These are phyloP conservation scores for Plantago coronopus DNA, from an alignment of 305 asterid genomes.

Conservation along the genomic window DNA sequence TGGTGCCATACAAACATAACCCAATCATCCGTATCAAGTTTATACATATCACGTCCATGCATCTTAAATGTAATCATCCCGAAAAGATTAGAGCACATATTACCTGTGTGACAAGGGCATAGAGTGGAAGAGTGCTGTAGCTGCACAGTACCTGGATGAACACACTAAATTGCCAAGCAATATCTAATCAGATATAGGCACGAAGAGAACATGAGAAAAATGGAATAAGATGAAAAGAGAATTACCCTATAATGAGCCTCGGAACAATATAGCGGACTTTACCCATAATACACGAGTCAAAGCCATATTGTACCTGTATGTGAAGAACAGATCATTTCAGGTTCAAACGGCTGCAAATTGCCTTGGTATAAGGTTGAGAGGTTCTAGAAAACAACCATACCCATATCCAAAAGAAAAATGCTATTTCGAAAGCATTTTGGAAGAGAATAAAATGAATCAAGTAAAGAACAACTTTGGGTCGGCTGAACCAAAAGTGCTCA, in stretches of 20 bases:
- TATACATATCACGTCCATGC: too few species aligned
- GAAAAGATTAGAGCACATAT: background rate
- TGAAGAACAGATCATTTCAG: background rate
- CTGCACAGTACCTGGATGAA: slow-evolving; percentile 88
- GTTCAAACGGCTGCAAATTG: slow-evolving; percentile 7
- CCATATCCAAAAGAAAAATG: slow-evolving; percentile 98
- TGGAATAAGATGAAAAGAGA: background rate
- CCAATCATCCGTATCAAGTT: too few species aligned
- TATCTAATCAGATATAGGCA: slow-evolving; percentile 7
- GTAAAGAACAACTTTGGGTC: slow-evolving; percentile 65
- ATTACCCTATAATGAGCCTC: slow-evolving; percentile 84
- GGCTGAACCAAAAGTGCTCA: slow-evolving; percentile 83
- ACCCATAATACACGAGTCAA: slow-evolving; percentile 95
- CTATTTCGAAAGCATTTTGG: slow-evolving; percentile 96
- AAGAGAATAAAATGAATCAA: slow-evolving; percentile 91
- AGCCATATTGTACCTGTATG: slow-evolving; percentile 72
- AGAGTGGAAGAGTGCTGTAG: slow-evolving; percentile 86
- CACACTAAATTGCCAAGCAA: slow-evolving; percentile 42
- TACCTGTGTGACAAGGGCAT: slow-evolving; percentile 94
- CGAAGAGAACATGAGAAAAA: background rate
- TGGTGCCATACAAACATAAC: too few species aligned
- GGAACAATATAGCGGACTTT: slow-evolving; percentile 63
- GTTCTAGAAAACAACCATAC: slow-evolving; percentile 29
- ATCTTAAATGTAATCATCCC: too few species aligned
- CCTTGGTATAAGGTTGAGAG: slow-evolving; percentile 6